These are phyloP conservation scores for Salvia splendens DNA, from an alignment of 257 asterid species.

Conservation along the genomic window DNA sequence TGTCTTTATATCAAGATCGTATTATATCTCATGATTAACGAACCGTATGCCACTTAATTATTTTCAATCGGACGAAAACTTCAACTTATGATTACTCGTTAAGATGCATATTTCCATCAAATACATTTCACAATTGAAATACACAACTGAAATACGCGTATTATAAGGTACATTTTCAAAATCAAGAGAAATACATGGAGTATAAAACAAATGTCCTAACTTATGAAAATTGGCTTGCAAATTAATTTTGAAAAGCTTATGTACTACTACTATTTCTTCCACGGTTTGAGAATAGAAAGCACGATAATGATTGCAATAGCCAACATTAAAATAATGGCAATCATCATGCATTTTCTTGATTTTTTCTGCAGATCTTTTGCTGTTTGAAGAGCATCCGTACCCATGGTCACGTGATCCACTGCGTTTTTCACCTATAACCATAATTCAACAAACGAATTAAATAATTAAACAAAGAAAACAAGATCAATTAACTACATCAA, in stretches of 20 bases:
- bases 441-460: background rate
- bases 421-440: slow-evolving; percentile 61
- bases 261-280: slow-evolving; percentile 46
- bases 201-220: background rate
- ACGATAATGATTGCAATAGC: slow-evolving; percentile 59
- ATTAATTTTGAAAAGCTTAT: background rate
- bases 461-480: background rate
- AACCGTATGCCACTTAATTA: too few species aligned
- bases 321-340: slow-evolving; percentile 53
- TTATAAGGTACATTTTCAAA: background rate
- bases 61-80: too few species aligned
- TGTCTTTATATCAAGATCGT: too few species aligned
- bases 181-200: background rate
- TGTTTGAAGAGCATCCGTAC: slow-evolving; percentile 78
- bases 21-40: too few species aligned
- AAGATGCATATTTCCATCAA: too few species aligned
- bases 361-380: slow-evolving; percentile 73
- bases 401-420: slow-evolving; percentile 75
- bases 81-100: too few species aligned
- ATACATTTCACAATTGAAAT: too few species aligned
- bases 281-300: slow-evolving; percentile 66
- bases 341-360: slow-evolving; percentile 80
- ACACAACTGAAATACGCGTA: too few species aligned
- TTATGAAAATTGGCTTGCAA: background rate
- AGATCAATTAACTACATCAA: background rate